These are phyloP conservation scores for Udeniomyces megalosporus DNA, from an alignment of 768 basidiomycete species.

Conservation along the genomic window DNA sequence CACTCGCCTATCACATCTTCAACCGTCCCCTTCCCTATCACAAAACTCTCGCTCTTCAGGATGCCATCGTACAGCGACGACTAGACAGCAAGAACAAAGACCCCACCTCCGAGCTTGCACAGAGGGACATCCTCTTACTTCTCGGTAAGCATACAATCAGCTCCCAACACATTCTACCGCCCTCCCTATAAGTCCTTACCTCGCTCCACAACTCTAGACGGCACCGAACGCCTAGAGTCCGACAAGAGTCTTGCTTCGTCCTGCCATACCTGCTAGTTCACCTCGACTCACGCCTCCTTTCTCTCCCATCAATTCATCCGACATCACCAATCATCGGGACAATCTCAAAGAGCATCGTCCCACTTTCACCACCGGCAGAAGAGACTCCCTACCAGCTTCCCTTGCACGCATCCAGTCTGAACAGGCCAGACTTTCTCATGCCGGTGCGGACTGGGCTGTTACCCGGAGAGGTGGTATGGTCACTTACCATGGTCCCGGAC, in stretches of 20 bases:
- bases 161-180: neutral
- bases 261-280: slow-evolving; percentile 10
- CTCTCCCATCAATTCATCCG: no score
- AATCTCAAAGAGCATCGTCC: slow-evolving; percentile 62
- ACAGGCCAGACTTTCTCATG: slow-evolving; percentile 43
- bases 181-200: neutral
- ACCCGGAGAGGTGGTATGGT: slow-evolving; percentile 78
- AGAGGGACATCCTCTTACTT: slow-evolving; percentile 26
- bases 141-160: slow-evolving; percentile 23
- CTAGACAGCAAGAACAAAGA: slow-evolving; percentile 15
- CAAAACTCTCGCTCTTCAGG: slow-evolving; percentile 39
- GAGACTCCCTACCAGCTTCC: slow-evolving; percentile 38
- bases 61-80: slow-evolving; percentile 25
- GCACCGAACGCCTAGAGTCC: no score
- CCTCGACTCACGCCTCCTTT: neutral
- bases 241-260: neutral
- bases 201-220: neutral
- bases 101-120: slow-evolving; percentile 17
- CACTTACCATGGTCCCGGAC: slow-evolving; percentile 95
- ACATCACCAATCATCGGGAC: no score
- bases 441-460: slow-evolving; percentile 76
- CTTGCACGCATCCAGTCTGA: slow-evolving; percentile 38
- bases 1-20: slow-evolving; percentile 66
- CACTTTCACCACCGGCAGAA: slow-evolving; percentile 85
- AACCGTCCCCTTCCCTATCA: slow-evolving; percentile 59